These are phyloP conservation scores for Prunus yedoensis DNA, from an alignment of 331 rosid genomes.

Conservation along the genomic window DNA sequence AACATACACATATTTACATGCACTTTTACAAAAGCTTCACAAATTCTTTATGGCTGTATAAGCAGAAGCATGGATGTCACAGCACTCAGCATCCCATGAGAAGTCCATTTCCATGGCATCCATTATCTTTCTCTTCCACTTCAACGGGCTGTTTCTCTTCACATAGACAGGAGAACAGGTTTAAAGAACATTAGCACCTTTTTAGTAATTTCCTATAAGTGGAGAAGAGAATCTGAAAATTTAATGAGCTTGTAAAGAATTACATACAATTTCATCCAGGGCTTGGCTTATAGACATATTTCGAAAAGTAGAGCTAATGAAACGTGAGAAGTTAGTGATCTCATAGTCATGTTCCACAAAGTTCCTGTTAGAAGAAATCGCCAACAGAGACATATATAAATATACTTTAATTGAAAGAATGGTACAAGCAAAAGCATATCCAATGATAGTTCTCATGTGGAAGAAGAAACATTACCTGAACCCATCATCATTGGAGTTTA, in stretches of 20 bases:
- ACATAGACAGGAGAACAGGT: constrained; percentile 8
- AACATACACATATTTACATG: neutral
- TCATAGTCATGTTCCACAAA: constrained; percentile 41
- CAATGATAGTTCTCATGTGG: neutral
- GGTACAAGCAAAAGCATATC: neutral
- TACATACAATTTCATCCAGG: constrained; percentile 70
- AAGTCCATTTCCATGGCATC: constrained; percentile 81
- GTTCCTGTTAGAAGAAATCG: constrained; percentile 34
- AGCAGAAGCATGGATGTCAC: constrained; percentile 60
- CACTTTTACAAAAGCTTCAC: constrained; percentile 29
- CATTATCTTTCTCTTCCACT: constrained; percentile 56
- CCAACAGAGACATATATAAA: constrained; percentile 17
- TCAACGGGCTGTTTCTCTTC: constrained; percentile 56
- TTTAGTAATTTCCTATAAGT: neutral
- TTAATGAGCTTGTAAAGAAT: neutral
- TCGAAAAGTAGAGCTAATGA: constrained; percentile 60
- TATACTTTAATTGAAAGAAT: neutral
- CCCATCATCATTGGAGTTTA: constrained; percentile 30
- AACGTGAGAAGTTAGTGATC: constrained; percentile 51
- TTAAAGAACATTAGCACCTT: constrained; percentile 8
- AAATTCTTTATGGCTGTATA: constrained; percentile 52
- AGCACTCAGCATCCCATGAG: constrained; percentile 97
- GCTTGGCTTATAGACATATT: constrained; percentile 59
- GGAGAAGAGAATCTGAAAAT: neutral
- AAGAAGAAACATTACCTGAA: constrained; percentile 40